Evolutionary conservation across 106 monocot species (phyloP).

Genomic region (Allium cepa): DNA sequence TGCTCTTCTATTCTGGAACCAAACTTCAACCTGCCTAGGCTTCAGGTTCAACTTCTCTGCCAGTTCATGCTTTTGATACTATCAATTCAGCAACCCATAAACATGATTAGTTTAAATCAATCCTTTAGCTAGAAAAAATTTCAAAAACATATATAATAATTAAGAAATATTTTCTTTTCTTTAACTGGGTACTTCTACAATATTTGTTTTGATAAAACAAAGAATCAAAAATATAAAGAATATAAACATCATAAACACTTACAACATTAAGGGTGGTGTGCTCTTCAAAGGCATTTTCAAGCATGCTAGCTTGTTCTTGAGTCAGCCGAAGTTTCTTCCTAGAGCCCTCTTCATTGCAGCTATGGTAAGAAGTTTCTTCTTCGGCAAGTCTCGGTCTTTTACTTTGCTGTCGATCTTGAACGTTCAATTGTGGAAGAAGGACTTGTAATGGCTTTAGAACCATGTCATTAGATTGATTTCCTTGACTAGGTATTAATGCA

Average conservation of each 20-base stretch:
- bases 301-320: slow-evolving; percentile 3
- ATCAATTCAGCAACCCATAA: neutral
- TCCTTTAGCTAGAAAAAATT: neutral
- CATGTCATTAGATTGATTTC: no score
- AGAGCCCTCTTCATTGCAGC: neutral
- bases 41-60: slow-evolving; percentile 19
- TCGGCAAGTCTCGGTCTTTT: neutral
- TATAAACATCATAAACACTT: neutral
- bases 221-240: no score
- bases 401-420: neutral
- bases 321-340: slow-evolving; percentile 18
- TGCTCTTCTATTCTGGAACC: slow-evolving; percentile 51
- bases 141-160: neutral
- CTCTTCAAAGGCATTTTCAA: slow-evolving; percentile 10
- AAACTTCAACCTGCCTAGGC: slow-evolving; percentile 36
- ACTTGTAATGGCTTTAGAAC: no score
- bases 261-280: slow-evolving; percentile 1
- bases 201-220: no score
- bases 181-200: neutral
- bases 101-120: no score
- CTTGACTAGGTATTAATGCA: neutral
- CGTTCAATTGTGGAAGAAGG: no score
- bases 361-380: neutral
- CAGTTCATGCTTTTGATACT: slow-evolving; percentile 39
- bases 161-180: neutral